phyloP scores from a whole-genome alignment of 768 basidiomycete species.

The Daedaleopsis nitida region DNA sequence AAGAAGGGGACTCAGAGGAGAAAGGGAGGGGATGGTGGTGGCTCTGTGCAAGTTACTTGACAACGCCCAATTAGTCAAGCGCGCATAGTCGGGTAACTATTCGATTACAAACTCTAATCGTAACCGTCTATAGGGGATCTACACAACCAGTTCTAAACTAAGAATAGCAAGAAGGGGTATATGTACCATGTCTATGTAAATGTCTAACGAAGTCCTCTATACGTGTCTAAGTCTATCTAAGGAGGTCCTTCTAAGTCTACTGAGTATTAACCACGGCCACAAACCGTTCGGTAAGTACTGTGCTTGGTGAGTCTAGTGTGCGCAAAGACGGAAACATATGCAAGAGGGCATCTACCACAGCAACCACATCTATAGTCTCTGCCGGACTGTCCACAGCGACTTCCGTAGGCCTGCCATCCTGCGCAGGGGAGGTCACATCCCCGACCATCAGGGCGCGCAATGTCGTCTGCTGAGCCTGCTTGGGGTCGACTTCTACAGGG shows the following conservation, averaged over 20 bases:
- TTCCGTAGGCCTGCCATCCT: too few species aligned
- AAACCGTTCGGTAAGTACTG: constrained; percentile 11
- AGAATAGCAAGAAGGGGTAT: not conserved
- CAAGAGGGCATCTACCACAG: constrained; percentile 3
- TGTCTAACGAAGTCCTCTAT: not conserved
- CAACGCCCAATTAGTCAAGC: constrained; percentile 14
- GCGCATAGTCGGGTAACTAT: not conserved
- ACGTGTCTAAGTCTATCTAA: not conserved
- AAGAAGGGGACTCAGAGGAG: not conserved
- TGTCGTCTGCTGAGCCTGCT: constrained; percentile 12
- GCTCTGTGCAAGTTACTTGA: constrained; percentile 21
- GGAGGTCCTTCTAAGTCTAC: not conserved
- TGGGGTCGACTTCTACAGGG: constrained; percentile 1
- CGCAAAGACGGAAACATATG: constrained; percentile 12
- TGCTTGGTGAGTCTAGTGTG: constrained; percentile 5
- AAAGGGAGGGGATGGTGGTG: constrained; percentile 11
- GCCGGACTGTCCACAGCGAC: not conserved
- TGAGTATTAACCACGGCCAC: not conserved
- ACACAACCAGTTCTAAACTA: too few species aligned
- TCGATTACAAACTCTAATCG: not conserved
- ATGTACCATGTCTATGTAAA: not conserved
- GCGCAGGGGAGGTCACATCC: constrained; percentile 8
- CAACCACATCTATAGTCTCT: not conserved
- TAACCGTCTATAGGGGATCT: too few species aligned
- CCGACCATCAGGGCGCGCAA: constrained; percentile 24